These are phyloP conservation scores for Pulveroboletus ravenelii DNA, from an alignment of 768 basidiomycete species.

Conservation along the genomic window DNA sequence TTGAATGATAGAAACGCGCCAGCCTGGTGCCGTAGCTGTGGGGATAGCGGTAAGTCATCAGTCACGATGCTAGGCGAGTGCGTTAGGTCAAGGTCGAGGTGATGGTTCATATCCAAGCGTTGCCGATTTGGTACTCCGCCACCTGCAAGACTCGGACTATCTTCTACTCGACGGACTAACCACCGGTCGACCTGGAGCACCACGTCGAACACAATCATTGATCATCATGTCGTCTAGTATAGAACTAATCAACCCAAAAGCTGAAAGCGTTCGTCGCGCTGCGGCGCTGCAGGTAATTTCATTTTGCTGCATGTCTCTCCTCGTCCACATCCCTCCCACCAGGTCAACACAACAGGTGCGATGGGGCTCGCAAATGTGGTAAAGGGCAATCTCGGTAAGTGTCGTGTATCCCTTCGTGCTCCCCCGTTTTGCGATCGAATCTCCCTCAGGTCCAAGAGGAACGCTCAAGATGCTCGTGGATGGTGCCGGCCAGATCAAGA, in stretches of 20 bases:
- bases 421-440: slow-evolving; percentile 22
- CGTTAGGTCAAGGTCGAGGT: slow-evolving; percentile 26
- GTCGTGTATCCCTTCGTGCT: slow-evolving; percentile 20
- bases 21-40: slow-evolving; percentile 33
- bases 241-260: slow-evolving; percentile 95
- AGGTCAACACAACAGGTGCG: slow-evolving; percentile 92
- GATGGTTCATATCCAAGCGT: slow-evolving; percentile 29
- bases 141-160: slow-evolving; percentile 3
- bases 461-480: slow-evolving; percentile 99
- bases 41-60: slow-evolving; percentile 22
- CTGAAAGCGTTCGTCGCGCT: slow-evolving; percentile 86
- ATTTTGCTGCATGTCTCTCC: slow-evolving; percentile 15
- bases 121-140: slow-evolving; percentile 33
- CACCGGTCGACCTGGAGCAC: slow-evolving; percentile 13
- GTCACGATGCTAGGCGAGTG: slow-evolving; percentile 22
- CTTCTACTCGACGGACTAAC: slow-evolving; percentile 7
- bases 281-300: slow-evolving; percentile 80
- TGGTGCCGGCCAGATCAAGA: slow-evolving; percentile 97
- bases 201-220: slow-evolving; percentile 20
- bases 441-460: slow-evolving; percentile 77
- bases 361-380: slow-evolving; percentile 97
- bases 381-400: slow-evolving; percentile 88
- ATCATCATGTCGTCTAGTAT: slow-evolving; percentile 67
- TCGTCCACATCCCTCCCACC: slow-evolving; percentile 21
- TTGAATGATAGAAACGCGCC: slow-evolving; percentile 28